Evolutionary conservation across 202 grass and related monocot genomes (phyloP), one percentile per base, ranked within the genome.

Genomic region (Digitaria exilis): DNA sequence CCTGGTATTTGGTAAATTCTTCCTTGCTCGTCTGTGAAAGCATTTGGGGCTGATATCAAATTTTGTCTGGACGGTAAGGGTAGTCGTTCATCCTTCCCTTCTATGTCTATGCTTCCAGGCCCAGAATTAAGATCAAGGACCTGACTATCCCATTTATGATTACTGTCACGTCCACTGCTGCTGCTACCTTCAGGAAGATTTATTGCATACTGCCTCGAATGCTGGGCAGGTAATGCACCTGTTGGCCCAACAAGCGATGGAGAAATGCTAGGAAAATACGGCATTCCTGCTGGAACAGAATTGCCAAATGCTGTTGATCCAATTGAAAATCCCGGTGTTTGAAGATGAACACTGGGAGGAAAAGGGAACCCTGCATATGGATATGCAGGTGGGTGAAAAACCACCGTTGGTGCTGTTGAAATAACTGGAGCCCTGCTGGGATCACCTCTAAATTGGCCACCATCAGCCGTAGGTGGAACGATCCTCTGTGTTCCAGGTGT

Each of bases 111-210:
- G 84, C 73, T 87, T 72, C 85, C 90, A 46, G 92, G 92, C 22
- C 89, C 92, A 29, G 89, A 88, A 75, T 95, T 95, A 66, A 95
- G 87, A 86, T 95, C 93, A 45, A 95, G 70, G 31, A 69, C 87
- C 21, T 69, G 87, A 50, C 83, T 87, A 42, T 50, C 82, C 92
- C 92, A 94, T 78, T 80, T 94, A 57, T 78, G 74, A 64, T 30
- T 86, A 61, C 39, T 88, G 28, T 88, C 89, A 65, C 80, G 82
- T 73, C 87, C 87, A 73, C 79, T 76, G 41, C 65, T 77, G 42
- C 65, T 84, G 58, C 73, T 90, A 60, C 85, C 88, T 74, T 95
- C 90, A 39, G 90, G 69, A 88, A 90, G 85, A 71, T 74, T 88
- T 35, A 90, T 87, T 17, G 84, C 70, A 84, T 80, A 90, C 46